Base-by-base conservation (phyloP, 192 early-diverging fungal genomes). In the Chytriomyces confervae region DNA sequence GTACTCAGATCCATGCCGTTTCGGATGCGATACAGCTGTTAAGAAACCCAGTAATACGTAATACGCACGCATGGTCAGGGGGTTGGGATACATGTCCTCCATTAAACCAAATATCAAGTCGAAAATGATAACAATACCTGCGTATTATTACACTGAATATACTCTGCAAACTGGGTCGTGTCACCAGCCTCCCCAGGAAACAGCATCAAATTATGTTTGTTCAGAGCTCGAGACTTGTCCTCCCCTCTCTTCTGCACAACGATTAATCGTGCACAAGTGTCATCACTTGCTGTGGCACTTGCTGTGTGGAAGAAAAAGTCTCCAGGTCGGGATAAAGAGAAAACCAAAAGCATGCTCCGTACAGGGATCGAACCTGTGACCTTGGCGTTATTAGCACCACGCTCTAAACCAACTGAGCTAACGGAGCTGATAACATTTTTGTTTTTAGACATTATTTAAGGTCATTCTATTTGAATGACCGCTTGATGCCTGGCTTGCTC, bases 121-220 rank as follows among this genome's bases (percentile, higher is more conserved):
- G 11, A 57, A 16, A 10, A 57, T 57, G 51, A 57, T n/a, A 57
- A n/a, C 51, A 10, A 95, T n/a, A 99, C 88, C 83, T 92, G 90
- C 69, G 95, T 89, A 78, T 97, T 89, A 78, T 97, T 97, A 69
- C 92, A 86, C 82, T 97, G 94, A 77, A 99, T 93, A 84, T 94
- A 99, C 85, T 99, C 97, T 45, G 95, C 91, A 88, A 97, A 99
- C 77, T 96, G 91, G 44, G 92, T 91, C 6, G 94, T 93, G 79
- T 99, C 97, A 63, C 96, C 96, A 5, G 93, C 86, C 84, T 95
- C 96, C 70, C 97, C 97, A 45, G 92, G 84, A 74, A 92, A 96
- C 48, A 95, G 77, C 91, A 99, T 88, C 10, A 96, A 72, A 6
- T 91, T 93, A 73, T 95, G 90, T 68, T 91, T 83, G 84, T 91